Conservation (phyloP, 305 asterid species). For the Fraxinus latifolia region DNA sequence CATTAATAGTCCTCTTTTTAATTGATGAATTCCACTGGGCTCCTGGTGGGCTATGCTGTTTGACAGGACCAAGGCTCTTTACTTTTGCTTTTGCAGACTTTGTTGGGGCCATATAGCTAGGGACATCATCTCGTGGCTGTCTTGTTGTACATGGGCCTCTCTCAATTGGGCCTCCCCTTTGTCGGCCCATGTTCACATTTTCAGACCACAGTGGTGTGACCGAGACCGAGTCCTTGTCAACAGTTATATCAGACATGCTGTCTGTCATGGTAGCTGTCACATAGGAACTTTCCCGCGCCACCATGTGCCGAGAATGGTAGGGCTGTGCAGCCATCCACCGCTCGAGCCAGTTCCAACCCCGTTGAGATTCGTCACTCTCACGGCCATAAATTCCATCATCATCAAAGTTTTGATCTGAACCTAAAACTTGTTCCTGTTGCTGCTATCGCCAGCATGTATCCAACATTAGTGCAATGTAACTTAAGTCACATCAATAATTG, state of each 20-base stretch:
- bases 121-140: slow-evolving; percentile 34
- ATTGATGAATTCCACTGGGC: slow-evolving; percentile 58
- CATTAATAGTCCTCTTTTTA: slow-evolving; percentile 34
- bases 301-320: slow-evolving; percentile 40
- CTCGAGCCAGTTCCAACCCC: slow-evolving; percentile 96
- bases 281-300: slow-evolving; percentile 34
- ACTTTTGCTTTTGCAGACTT: slow-evolving; percentile 76
- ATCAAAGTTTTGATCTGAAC: slow-evolving; percentile 26
- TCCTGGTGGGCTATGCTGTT: slow-evolving; percentile 41
- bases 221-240: not conserved
- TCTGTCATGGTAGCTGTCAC: slow-evolving; percentile 29
- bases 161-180: slow-evolving; percentile 25
- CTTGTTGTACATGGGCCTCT: slow-evolving; percentile 45
- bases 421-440: slow-evolving; percentile 30
- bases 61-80: slow-evolving; percentile 41
- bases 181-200: slow-evolving; percentile 32
- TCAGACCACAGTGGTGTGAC: slow-evolving; percentile 33
- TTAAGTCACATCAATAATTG: not conserved
- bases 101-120: slow-evolving; percentile 91
- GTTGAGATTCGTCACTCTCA: slow-evolving; percentile 43
- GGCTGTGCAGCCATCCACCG: slow-evolving; percentile 92
- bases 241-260: slow-evolving; percentile 33
- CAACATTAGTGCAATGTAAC: not conserved
- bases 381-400: slow-evolving; percentile 26
- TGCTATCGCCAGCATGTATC: slow-evolving; percentile 26